Base-by-base conservation (phyloP, 2,329 filamentous ascomycete species). In the Camptophora hylomeconis region DNA sequence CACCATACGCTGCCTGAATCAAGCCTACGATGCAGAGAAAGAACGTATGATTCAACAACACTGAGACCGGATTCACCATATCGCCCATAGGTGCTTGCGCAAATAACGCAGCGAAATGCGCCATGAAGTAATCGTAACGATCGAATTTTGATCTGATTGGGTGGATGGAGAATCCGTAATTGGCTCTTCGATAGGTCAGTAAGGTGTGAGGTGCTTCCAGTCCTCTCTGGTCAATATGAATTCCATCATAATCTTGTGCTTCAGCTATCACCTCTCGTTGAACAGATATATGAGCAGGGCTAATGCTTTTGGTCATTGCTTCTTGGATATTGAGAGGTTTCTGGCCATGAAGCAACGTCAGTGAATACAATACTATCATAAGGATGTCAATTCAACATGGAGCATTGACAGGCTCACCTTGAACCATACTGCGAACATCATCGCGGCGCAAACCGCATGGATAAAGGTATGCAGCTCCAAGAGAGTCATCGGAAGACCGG, bases 371-470 rank as follows among this genome's bases (percentile, higher is more conserved):
- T 13, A 20, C 16, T 30, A n/a, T 20, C 5, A 20, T 17, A 7
- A 14, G 23, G 6, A 5, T 3, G 7, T 5, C 14, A 9, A 22
- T 18, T 17, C 15, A 6, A 2, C 29, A 15, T 5, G 22, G 10
- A 7, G 14, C 22, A 25, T 28, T 17, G 6, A 30, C n/a, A 13
- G 18, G 17, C 14, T 22, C 20, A 3, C n/a, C n/a, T 6, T 15
- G 15, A 30, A 21, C 27, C 27, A 30, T 10, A 30, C 16, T 11
- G n/a, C 27, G 7, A 22, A 30, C 27, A 30, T 30, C 3, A 30
- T 13, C 27, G 24, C 17, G 2, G 27, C 27, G 17, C 27, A 30
- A 30, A 11, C 11, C 12, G 20, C 27, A 6, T 30, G 27, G 2
- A 30, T 20, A n/a, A 30, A 18, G 10, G 15, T 30, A 18, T 30